Evolutionary conservation across 2,329 filamentous ascomycete species (phyloP).

Genomic region (Hypomyces rosellus): DNA sequence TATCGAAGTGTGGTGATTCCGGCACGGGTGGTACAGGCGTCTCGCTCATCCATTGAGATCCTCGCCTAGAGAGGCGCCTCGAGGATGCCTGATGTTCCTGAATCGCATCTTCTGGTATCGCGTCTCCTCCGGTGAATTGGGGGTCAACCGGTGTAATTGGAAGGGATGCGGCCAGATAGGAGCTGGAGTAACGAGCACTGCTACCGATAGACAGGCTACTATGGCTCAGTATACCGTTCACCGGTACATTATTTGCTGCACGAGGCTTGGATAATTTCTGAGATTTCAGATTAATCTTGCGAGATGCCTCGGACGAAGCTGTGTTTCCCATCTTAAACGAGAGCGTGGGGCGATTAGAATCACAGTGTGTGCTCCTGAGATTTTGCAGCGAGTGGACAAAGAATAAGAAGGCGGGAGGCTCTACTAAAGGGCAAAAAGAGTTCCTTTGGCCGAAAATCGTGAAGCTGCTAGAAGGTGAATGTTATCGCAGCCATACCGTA

Average conservation of each 20-base stretch:
- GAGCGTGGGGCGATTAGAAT: too few relatives aligned
- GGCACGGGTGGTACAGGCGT: background rate
- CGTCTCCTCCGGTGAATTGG: background rate
- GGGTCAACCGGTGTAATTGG: conserved; percentile 11
- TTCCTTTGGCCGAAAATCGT: background rate
- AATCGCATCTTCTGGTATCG: background rate
- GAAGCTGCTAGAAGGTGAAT: background rate
- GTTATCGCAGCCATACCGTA: background rate
- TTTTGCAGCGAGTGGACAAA: background rate
- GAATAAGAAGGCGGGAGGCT: background rate
- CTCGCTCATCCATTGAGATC: conserved; percentile 5
- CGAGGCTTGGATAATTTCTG: conserved; percentile 49
- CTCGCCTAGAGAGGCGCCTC: conserved; percentile 7
- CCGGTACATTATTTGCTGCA: conserved; percentile 32
- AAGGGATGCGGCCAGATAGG: conserved; percentile 24
- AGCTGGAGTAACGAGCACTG: conserved; percentile 24
- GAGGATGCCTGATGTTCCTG: conserved; percentile 3
- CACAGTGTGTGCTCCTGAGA: too few relatives aligned
- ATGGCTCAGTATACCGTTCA: conserved; percentile 33
- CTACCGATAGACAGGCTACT: conserved; percentile 10
- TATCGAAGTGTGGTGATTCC: background rate
- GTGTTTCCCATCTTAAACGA: conserved; percentile 43
- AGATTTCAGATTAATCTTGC: conserved; percentile 37
- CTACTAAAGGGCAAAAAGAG: background rate
- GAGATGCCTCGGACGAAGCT: conserved; percentile 39